phyloP scores from a whole-genome alignment of 306 rosid genomes.

The Vigna nakashimae region DNA sequence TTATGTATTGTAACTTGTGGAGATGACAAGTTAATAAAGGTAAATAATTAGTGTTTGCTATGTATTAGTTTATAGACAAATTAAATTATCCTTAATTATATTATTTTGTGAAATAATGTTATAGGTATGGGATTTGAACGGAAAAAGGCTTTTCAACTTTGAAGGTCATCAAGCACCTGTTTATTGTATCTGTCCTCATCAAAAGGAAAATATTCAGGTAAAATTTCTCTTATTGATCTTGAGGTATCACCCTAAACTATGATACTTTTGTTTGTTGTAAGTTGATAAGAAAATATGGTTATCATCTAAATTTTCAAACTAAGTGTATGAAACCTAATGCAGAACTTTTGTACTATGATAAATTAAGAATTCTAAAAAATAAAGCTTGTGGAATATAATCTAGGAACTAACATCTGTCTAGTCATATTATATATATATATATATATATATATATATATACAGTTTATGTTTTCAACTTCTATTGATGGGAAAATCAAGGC shows the following conservation, averaged over 20 bases:
- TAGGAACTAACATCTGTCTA: neutral
- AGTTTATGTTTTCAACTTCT: constrained; percentile 80
- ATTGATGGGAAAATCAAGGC: constrained; percentile 82
- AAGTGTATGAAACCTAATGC: neutral
- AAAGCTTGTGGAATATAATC: constrained; percentile 2
- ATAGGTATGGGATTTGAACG: constrained; percentile 86
- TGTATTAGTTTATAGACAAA: neutral
- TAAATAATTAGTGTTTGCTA: constrained; percentile 30
- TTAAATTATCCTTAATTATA: neutral
- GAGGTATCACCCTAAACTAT: neutral
- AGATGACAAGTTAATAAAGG: constrained; percentile 83
- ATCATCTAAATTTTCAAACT: neutral
- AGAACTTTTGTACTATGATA: constrained; percentile 15
- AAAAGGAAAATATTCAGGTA: constrained; percentile 74
- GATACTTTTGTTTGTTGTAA: no score
- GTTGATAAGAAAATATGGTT: neutral
- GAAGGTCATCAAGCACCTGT: constrained; percentile 86
- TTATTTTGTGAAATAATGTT: neutral
- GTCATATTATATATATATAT: no score
- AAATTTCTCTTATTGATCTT: constrained; percentile 29
- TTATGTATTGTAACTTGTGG: constrained; percentile 75
- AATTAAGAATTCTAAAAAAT: neutral
- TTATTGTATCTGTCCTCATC: constrained; percentile 77
- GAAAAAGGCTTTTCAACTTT: constrained; percentile 61
- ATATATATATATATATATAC: neutral